phyloP scores from a whole-genome alignment of 2,329 filamentous ascomycete genomes.

The Beauveria brongniartii region DNA sequence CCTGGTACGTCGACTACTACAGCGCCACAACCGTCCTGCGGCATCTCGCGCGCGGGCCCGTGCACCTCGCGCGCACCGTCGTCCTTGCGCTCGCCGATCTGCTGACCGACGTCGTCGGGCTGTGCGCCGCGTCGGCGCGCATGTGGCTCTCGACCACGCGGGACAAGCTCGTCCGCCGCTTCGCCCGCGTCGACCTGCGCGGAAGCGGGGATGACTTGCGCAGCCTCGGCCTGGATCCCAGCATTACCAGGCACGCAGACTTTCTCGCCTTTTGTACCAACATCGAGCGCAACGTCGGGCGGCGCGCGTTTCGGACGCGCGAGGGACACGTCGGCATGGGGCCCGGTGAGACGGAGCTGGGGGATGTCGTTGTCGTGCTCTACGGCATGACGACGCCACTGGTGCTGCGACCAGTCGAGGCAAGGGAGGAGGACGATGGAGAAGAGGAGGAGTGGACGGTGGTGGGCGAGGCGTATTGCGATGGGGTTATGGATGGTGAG shows the following conservation, averaged over 20 bases:
- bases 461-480: conserved; percentile 26
- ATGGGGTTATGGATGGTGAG: conserved; percentile 27
- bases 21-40: conserved; percentile 13
- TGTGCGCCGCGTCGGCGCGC: conserved; percentile 12
- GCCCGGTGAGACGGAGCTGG: conserved; percentile 16
- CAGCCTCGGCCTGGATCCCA: neutral
- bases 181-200: neutral
- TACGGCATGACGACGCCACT: conserved; percentile 22
- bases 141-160: neutral
- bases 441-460: conserved; percentile 17
- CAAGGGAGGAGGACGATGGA: neutral
- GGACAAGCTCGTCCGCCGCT: no score
- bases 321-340: conserved; percentile 23
- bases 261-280: conserved; percentile 12
- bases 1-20: conserved; percentile 20
- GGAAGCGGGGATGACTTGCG: neutral
- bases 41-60: conserved; percentile 15
- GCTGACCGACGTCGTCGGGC: conserved; percentile 12
- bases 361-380: conserved; percentile 22
- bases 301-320: conserved; percentile 21
- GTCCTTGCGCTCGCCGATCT: conserved; percentile 13
- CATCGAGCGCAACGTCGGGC: conserved; percentile 15
- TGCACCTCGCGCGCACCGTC: conserved; percentile 3
- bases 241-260: neutral
- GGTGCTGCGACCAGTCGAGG: conserved; percentile 15